Evolutionary conservation across 768 basidiomycete species (phyloP).

Genomic region (Daedaleopsis sinensis): DNA sequence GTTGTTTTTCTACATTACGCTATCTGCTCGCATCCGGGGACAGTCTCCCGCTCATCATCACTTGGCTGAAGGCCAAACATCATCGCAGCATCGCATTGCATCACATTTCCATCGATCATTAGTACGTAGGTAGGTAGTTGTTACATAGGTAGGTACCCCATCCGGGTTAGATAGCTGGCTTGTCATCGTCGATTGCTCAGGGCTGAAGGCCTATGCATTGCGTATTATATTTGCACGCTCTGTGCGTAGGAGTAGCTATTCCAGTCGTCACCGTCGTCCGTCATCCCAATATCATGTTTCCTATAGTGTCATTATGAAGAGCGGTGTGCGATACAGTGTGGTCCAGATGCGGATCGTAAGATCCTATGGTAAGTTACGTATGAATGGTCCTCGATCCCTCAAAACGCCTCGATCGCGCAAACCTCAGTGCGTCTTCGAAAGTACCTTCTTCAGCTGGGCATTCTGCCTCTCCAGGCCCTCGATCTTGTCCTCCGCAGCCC

Average conservation of each 20-base stretch:
- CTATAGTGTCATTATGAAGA: background rate
- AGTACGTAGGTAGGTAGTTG: slow-evolving; percentile 17
- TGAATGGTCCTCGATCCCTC: too few species aligned
- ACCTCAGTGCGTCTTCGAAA: slow-evolving; percentile 5
- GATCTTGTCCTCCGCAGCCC: slow-evolving; percentile 65
- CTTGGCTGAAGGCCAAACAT: slow-evolving; percentile 21
- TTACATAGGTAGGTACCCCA: slow-evolving; percentile 12
- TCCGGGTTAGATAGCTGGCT: slow-evolving; percentile 18
- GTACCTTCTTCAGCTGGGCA: slow-evolving; percentile 56
- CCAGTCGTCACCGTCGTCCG: background rate
- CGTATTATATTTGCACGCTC: slow-evolving; percentile 30
- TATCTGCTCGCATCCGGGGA: slow-evolving; percentile 25
- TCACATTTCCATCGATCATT: slow-evolving; percentile 5
- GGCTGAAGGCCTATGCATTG: slow-evolving; percentile 29
- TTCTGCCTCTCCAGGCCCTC: slow-evolving; percentile 75
- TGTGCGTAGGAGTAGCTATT: slow-evolving; percentile 27
- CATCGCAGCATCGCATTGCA: slow-evolving; percentile 7
- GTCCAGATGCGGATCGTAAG: too few species aligned
- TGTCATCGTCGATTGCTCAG: slow-evolving; percentile 2
- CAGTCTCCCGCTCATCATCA: slow-evolving; percentile 26
- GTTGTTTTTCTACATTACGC: slow-evolving; percentile 6
- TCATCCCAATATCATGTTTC: background rate
- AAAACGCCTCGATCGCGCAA: background rate
- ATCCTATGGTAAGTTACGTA: too few species aligned
- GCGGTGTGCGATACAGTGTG: background rate